A percentile compares a stretch with the other conserved stretches of the same genome.
phyloP scores from a whole-genome alignment of 768 basidiomycete species.

The Jaapia argillacea region DNA sequence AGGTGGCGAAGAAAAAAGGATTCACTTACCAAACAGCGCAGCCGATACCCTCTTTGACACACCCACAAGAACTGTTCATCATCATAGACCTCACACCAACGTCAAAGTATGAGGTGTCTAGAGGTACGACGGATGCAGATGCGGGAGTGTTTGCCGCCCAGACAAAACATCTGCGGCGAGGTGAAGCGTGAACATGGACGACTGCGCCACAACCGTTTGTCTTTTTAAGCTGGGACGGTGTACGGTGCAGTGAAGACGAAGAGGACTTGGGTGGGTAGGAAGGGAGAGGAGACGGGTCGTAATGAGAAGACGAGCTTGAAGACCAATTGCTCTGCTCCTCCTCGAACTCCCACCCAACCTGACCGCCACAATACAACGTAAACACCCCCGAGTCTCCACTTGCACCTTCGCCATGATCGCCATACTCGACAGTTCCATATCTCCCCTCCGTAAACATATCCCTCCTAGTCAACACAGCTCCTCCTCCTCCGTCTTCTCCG shows the following conservation, averaged over 20 bases:
- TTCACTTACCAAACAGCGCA: conserved; percentile 45
- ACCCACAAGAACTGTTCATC: conserved; percentile 53
- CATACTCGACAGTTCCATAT: no score
- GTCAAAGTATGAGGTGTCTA: conserved; percentile 54
- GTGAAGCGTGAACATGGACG: conserved; percentile 45
- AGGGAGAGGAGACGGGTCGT: conserved; percentile 29
- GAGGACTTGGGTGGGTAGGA: conserved; percentile 13
- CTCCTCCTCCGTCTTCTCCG: no score
- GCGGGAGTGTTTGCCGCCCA: conserved; percentile 52
- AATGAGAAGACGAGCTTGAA: conserved; percentile 9
- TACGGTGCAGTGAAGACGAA: background rate
- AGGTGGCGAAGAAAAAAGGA: background rate
- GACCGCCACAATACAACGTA: conserved; percentile 34
- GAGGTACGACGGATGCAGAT: conserved; percentile 39
- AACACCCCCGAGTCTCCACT: conserved; percentile 18
- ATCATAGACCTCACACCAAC: conserved; percentile 29
- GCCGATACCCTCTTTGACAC: conserved; percentile 56
- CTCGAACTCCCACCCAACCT: conserved; percentile 10
- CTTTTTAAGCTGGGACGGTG: background rate
- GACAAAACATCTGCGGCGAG: conserved; percentile 37
- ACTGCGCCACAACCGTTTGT: conserved; percentile 58
- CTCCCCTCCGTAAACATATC: background rate
- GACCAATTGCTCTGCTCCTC: conserved; percentile 4
- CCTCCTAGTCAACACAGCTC: background rate
- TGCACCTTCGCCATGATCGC: conserved; percentile 5